phyloP scores from a whole-genome alignment of 495 filamentous ascomycete genomes.

The Penicillium coffeae region DNA sequence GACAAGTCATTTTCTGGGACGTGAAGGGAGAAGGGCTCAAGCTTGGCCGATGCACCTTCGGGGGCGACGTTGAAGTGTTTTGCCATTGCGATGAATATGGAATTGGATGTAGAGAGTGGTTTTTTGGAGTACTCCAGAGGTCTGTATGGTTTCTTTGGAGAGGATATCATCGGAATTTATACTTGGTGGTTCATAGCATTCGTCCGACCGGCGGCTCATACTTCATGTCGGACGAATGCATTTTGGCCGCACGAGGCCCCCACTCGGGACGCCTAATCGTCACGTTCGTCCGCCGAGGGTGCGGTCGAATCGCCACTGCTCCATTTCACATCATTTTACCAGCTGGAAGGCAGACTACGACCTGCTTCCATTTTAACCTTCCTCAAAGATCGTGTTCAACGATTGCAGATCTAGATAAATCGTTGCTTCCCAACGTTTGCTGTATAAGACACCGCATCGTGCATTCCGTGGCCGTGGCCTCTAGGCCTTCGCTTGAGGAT shows the following conservation, averaged over 20 bases:
- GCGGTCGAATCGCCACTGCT: slow-evolving; percentile 1
- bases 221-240: neutral
- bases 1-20: slow-evolving; percentile 1
- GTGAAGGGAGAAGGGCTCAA: slow-evolving; percentile 1
- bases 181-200: neutral
- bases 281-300: slow-evolving; percentile 5
- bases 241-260: neutral
- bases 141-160: too few relatives aligned
- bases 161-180: neutral
- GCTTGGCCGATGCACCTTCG: neutral
- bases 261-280: neutral
- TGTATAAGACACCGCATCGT: too few relatives aligned
- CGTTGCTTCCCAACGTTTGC: too few relatives aligned
- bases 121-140: too few relatives aligned
- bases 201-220: neutral
- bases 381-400: too few relatives aligned
- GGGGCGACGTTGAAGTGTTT: slow-evolving; percentile 2
- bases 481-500: too few relatives aligned
- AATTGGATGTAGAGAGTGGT: too few relatives aligned
- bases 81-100: slow-evolving; percentile 2
- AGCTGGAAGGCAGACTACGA: too few relatives aligned
- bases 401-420: too few relatives aligned
- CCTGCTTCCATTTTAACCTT: too few relatives aligned
- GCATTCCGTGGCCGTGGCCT: too few relatives aligned
- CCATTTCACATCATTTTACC: neutral